Evolutionary conservation across 179 eudicot genomes (phyloP), one percentile per base, ranked within the genome.

Genomic region (Beta lomatogona): DNA sequence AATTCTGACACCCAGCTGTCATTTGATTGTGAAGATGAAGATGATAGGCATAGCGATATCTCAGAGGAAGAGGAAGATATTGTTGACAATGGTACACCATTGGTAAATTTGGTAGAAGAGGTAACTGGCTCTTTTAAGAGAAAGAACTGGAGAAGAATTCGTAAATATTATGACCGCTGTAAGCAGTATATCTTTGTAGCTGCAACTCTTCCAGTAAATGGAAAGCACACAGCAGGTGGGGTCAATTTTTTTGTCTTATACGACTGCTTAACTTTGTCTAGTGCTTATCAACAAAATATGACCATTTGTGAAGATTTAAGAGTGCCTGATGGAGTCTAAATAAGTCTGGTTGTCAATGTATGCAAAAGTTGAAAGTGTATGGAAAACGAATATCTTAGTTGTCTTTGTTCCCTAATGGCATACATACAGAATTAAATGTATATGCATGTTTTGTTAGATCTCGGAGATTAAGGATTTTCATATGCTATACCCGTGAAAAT

Each of bases 131-230:
- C 80, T 28, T 71, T 57, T 61, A 83, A 79, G 60, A 87, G 79
- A 80, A 92, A 71, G 81, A 98, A 87, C 77, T 92, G 98, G 99
- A 91, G 89, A 84, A 92, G 97, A 86, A 85, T 89, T 57, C 90
- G 94, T 66, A 87, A 94, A 85, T 69, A 78, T 65, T 94, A 96
- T 81, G 85, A 84, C 11, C 92, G 98, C 4, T 94, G 98, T 80
- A 96, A 96, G 89, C 99, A 96, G 83, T 96, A 91, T 86, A 87
- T 96, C 54, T 96, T 96, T 85, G 94, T 94, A 73, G 98, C 96
- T 72, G 99, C 99, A 31, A 96, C 98, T 7, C 99, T 96, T 87
- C 99, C 99, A 59, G 87, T 77, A 76, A 96, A 94, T 80, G 98
- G 99, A 71, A 96, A 91, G 89, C 84, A 82, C 85, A 94, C 99